Percentiles rank a stretch among this genome's conserved stretches.
Evolutionary conservation across 495 filamentous ascomycete species (phyloP).

Genomic region (Penicillium arizonense): DNA sequence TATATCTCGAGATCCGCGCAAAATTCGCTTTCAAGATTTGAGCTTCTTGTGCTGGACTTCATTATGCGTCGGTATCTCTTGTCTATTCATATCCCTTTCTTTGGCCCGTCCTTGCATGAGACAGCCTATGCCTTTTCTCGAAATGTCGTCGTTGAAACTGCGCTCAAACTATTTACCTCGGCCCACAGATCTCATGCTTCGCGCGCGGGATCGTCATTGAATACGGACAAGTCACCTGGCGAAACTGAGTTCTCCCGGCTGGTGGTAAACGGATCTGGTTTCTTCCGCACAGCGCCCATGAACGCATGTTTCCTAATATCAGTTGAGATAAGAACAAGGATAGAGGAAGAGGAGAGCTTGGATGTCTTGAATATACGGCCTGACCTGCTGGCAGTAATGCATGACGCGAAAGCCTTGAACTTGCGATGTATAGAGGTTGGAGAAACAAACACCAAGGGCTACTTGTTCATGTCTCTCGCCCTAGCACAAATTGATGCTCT

Average conservation of each 20-base stretch:
- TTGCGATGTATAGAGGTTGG: conserved; percentile 44
- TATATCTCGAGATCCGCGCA: conserved; percentile 15
- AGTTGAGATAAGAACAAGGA: conserved; percentile 46
- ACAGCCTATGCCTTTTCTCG: conserved; percentile 49
- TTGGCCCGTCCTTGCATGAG: conserved; percentile 32
- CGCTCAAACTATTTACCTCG: conserved; percentile 48
- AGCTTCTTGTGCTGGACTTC: conserved; percentile 38
- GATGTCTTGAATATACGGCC: conserved; percentile 40
- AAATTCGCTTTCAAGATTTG: conserved; percentile 31
- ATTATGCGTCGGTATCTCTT: conserved; percentile 45
- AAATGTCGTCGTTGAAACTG: conserved; percentile 43
- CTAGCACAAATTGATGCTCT: conserved; percentile 44
- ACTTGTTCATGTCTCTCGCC: conserved; percentile 42
- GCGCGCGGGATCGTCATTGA: conserved; percentile 5
- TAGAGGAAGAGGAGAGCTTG: conserved; percentile 50
- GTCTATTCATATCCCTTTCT: conserved; percentile 51
- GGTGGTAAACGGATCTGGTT: conserved; percentile 43
- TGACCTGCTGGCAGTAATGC: conserved; percentile 47
- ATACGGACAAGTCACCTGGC: conserved; percentile 11
- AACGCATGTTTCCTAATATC: conserved; percentile 45
- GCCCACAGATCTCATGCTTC: conserved; percentile 30
- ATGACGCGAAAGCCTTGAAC: conserved; percentile 43
- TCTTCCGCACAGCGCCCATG: conserved; percentile 40
- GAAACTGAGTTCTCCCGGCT: conserved; percentile 42
- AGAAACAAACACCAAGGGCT: conserved; percentile 58